Evolutionary conservation across 345 rosid genomes (phyloP), one percentile per base, ranked within the genome.

Genomic region (Eucalyptus pauciflora): DNA sequence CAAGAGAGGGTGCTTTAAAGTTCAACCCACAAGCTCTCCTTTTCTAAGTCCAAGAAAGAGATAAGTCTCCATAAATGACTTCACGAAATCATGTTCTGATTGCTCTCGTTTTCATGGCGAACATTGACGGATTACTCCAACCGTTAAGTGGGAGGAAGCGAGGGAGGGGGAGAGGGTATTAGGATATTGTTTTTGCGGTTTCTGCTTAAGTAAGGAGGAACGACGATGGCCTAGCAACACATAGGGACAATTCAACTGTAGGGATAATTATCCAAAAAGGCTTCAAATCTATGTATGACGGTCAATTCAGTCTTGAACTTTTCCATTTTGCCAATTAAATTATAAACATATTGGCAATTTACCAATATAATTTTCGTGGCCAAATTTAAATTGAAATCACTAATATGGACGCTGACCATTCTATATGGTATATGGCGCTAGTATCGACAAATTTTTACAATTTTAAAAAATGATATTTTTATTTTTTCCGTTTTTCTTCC

Each of bases 301-400:
- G 10, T 18, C 4, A 52, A 17, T 52, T 52, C 0, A 52, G 0
- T 52, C 10, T 18, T 18, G 10, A 52, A 18, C 58, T 52, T 18
- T 52, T 52, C 4, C 24, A 52, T 52, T 52, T 18, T 52, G 0
- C 1, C 58, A 52, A 52, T 18, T 52, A 18, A 52, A 3, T 52
- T 7, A 24, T 52, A 18, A 52, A 52, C 24, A 52, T 52, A 52
- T 52, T 52, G 2, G 1, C 58, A 0, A 52, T 52, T 52, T 52
- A 52, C 24, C 58, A 18, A 52, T 52, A 2, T 0, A 18, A 52
- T 7, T 52, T 52, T 7, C 10, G 0, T 7, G 10, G 24, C 58
- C 10, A 0, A 52, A 52, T 0, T 52, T 52, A 52, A 52, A 52
- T 52, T 0, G 0, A 52, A 52, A 7, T 52, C 56, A 18, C 24